Evolutionary conservation across 2,329 filamentous ascomycete species (phyloP).

Genomic region (Aspergillus sergii): DNA sequence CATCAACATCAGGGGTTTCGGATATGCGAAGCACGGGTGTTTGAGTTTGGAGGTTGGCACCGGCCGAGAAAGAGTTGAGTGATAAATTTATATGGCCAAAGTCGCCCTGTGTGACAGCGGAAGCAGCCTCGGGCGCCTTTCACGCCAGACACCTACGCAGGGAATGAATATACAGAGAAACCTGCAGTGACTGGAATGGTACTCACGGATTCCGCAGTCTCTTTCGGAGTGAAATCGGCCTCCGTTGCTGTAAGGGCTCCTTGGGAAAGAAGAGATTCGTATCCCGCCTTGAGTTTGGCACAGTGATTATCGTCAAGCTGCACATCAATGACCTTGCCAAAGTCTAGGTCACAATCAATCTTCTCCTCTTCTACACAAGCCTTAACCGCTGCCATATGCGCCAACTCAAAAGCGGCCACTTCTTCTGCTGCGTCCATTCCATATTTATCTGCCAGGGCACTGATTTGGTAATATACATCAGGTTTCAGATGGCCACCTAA

Average conservation of each 20-base stretch:
- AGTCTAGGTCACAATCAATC: constrained; percentile 47
- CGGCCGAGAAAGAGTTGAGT: constrained; percentile 62
- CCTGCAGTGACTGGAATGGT: background rate
- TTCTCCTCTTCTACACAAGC: constrained; percentile 42
- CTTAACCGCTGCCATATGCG: constrained; percentile 44
- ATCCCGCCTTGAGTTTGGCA: constrained; percentile 32
- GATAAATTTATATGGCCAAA: constrained; percentile 77
- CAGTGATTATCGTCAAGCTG: constrained; percentile 35
- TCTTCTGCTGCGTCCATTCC: constrained; percentile 42
- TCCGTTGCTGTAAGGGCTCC: constrained; percentile 31
- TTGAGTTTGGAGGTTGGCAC: constrained; percentile 57
- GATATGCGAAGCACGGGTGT: constrained; percentile 48
- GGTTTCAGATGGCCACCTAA: constrained; percentile 47
- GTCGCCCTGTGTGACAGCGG: constrained; percentile 33
- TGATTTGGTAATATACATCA: constrained; percentile 43
- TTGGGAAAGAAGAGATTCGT: constrained; percentile 29
- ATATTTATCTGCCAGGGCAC: constrained; percentile 32
- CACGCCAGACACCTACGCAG: constrained; percentile 36
- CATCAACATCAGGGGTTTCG: constrained; percentile 19
- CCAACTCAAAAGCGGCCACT: constrained; percentile 43
- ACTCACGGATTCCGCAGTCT: constrained; percentile 29
- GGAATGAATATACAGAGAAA: background rate
- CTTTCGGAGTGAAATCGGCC: constrained; percentile 25
- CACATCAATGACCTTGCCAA: constrained; percentile 45
- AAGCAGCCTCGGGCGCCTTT: constrained; percentile 41